These are phyloP conservation scores for Conoideocrella luteorostrata DNA, from an alignment of 2,329 filamentous ascomycete genomes.

Conservation along the genomic window DNA sequence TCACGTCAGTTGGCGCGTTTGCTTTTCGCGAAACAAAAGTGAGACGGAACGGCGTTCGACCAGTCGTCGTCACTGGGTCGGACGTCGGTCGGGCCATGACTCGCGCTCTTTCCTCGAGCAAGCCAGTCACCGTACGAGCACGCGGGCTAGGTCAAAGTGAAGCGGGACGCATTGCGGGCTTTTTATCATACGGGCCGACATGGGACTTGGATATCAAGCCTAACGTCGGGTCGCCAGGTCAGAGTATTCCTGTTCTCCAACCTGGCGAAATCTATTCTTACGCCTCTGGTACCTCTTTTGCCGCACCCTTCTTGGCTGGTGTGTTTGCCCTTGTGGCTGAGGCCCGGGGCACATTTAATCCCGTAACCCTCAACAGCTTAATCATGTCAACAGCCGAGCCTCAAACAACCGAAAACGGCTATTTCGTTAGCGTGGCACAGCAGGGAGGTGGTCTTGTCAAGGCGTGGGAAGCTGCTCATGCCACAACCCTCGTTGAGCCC, in stretches of 20 bases:
- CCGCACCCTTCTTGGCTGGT: slow-evolving; percentile 4
- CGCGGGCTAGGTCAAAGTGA: too few relatives aligned
- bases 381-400: slow-evolving; percentile 8
- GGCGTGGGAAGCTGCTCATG: slow-evolving; percentile 45
- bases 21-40: background rate
- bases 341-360: slow-evolving; percentile 2
- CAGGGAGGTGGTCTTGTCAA: slow-evolving; percentile 49
- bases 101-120: too few relatives aligned
- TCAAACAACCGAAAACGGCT: background rate
- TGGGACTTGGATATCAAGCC: slow-evolving; percentile 35
- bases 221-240: slow-evolving; percentile 33
- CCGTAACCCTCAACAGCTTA: slow-evolving; percentile 2
- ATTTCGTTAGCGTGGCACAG: slow-evolving; percentile 4
- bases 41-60: background rate
- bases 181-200: slow-evolving; percentile 1
- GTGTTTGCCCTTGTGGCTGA: slow-evolving; percentile 3
- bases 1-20: slow-evolving; percentile 7
- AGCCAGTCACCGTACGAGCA: too few relatives aligned
- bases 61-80: background rate
- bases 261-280: background rate
- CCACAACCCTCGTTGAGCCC: slow-evolving; percentile 39
- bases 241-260: background rate
- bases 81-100: too few relatives aligned
- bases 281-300: slow-evolving; percentile 5
- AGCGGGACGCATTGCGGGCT: background rate